Evolutionary conservation across 306 rosid species (phyloP), one percentile per base, ranked within the genome.

Genomic region (Rosa lucieae): DNA sequence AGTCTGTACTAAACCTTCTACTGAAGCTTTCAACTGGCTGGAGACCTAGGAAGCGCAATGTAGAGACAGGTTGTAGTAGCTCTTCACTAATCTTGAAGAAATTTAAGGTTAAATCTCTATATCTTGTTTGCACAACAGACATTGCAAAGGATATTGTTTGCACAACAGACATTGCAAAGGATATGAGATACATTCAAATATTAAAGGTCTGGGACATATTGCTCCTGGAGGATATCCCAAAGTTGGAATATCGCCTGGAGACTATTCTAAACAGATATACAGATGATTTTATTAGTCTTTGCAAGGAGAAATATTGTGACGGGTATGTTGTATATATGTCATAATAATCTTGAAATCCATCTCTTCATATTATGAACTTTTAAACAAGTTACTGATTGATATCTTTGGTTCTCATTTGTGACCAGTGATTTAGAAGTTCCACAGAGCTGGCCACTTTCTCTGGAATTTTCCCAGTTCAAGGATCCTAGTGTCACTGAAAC

Each of bases 151-250:
- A 32, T 32, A 32, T 32, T 32, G 37, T 32, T 32, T 2, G 37
- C 37, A 32, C 3, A 32, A 32, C 37, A 32, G 37, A 32, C 37
- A 32, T 2, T 32, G 37, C 37, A 2, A 87, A 90, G 78, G 84
- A 51, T 74, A 61, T 79, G 9, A 29, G 26, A 0, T 86, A 82
- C 70, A 37, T 44, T 32, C 97, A 90, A 89, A 84, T 92, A 39
- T 71, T 92, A 52, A 92, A 82, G 87, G 80, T 92, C 46, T 92
- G 97, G 97, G 97, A 92, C 26, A 49, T 92, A 43, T 26, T 89
- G 71, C 84, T 85, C 61, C 68, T 8, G 0, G 90, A 90, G 70
- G 87, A 84, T 74, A 73, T 87, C 48, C 86, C 90, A 5, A 92
- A 86, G 67, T 68, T 92, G 72, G 82, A 77, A 55, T 82, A 83